Evolutionary conservation across 1,284 basidiomycete genomes (phyloP), one percentile per base, ranked within the genome.

Genomic region (Thecaphora frezii): DNA sequence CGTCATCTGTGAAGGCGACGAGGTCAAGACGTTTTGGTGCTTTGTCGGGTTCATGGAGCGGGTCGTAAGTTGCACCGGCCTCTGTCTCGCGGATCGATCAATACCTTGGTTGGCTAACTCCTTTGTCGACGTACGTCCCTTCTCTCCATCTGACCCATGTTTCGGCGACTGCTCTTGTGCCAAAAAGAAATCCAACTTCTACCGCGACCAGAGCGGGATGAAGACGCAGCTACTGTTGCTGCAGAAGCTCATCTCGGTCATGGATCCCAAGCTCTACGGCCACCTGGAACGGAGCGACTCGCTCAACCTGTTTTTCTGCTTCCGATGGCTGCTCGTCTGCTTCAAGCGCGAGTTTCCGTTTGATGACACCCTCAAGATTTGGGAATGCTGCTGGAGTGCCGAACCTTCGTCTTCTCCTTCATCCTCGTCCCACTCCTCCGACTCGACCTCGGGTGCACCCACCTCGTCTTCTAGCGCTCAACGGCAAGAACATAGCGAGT

Each of bases 181-280:
- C 22, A 33, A 52, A 26, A 73, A 93, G 90, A 91, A 92, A 81
- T 85, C 88, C 74, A 97, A 97, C 79, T 98, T 97, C 80, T 83
- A 91, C 39, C 86, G 91, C n/a, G 93, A 97, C 76, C 94, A 98
- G 79, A 91, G 88, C 58, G 94, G 96, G 2, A 98, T 98, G 94
- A 93, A 92, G 82, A 87, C 88, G 54, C 92, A 97, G 75, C 81
- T 98, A 21, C 85, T 88, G 40, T 89, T 89, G 7, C 81, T 98
- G 41, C 94, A 97, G 75, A 88, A 93, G 69, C 82, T 98, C 23
- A 90, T 98, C 40, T 85, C 85, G 19, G 85, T 93, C 30, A 93
- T 97, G 89, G 94, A 97, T 76, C 92, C 93, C 1, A 90, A 93
- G 71, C 55, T 79, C 14, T 77, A 79, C 47, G 41, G 40, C 18